phyloP scores from a whole-genome alignment of 163 green algal species.

The Trebouxiophyceae sp. region DNA sequence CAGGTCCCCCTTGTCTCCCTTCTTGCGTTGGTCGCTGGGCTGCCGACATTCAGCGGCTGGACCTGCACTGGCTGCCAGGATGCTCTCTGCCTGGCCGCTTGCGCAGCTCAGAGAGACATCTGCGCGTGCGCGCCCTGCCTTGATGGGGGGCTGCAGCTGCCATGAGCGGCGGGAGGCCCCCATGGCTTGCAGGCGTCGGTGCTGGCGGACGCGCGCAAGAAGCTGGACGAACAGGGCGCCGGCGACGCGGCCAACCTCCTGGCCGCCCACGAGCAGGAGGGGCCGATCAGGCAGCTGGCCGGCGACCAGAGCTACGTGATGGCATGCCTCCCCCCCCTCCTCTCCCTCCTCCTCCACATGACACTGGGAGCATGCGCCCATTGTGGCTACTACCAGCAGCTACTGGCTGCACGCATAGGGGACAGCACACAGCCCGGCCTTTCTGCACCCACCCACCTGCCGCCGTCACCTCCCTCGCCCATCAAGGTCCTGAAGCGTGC shows the following conservation, averaged over 20 bases:
- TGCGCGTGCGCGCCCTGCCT: not conserved
- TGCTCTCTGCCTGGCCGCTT: too few species aligned
- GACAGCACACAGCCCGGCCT: too few species aligned
- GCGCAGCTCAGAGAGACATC: too few species aligned
- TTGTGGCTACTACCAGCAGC: too few species aligned
- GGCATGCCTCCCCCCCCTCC: not conserved
- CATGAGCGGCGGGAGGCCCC: not conserved
- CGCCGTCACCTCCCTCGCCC: not conserved
- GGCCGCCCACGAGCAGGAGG: slow-evolving; percentile 8
- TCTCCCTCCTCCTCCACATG: too few species aligned
- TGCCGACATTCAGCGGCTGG: too few species aligned
- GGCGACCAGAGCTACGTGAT: not conserved
- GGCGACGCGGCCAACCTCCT: slow-evolving; percentile 12
- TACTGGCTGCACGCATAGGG: too few species aligned
- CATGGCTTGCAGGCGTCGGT: slow-evolving; percentile 21
- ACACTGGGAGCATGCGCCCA: too few species aligned
- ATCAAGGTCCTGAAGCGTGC: not conserved
- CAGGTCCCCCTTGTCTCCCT: too few species aligned
- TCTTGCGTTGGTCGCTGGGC: too few species aligned
- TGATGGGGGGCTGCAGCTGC: not conserved
- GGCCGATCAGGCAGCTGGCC: slow-evolving; percentile 3
- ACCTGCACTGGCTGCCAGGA: too few species aligned
- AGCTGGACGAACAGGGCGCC: slow-evolving; percentile 40
- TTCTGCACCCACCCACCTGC: too few species aligned
- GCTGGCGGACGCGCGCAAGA: slow-evolving; percentile 27